Conservation (phyloP, 2,329 filamentous ascomycete species). For the Aspergillus ochraceus region DNA sequence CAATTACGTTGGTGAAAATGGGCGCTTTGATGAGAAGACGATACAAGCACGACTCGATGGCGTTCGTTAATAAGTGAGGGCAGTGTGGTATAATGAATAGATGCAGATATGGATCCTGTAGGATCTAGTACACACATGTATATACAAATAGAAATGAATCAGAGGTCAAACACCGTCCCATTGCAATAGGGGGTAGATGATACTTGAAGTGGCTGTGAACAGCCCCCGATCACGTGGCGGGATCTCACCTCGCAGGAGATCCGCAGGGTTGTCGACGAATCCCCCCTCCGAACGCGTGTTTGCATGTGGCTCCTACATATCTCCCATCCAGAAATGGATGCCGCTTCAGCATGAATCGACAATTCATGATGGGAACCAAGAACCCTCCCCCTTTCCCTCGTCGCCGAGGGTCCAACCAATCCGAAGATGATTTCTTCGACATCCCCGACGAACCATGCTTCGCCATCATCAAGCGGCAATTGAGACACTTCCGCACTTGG, state of each 20-base stretch:
- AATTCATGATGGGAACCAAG: conserved; percentile 11
- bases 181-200: too few relatives aligned
- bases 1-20: conserved; percentile 37
- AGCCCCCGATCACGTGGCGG: neutral
- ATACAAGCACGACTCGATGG: conserved; percentile 36
- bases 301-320: neutral
- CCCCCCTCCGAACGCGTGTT: conserved; percentile 4
- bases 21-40: conserved; percentile 39
- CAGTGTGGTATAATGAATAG: neutral
- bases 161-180: neutral
- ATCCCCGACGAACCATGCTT: conserved; percentile 33
- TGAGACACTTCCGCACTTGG: conserved; percentile 35
- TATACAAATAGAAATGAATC: neutral
- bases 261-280: neutral
- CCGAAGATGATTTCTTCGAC: conserved; percentile 38
- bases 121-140: neutral
- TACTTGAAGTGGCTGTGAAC: too few relatives aligned
- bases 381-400: conserved; percentile 20
- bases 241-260: neutral
- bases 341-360: neutral
- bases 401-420: conserved; percentile 32
- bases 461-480: conserved; percentile 31
- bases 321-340: conserved; percentile 5
- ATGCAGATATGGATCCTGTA: neutral
- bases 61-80: conserved; percentile 19